These are phyloP conservation scores for Chalara sp. DNA, from an alignment of 2,329 filamentous ascomycete species.

Conservation along the genomic window DNA sequence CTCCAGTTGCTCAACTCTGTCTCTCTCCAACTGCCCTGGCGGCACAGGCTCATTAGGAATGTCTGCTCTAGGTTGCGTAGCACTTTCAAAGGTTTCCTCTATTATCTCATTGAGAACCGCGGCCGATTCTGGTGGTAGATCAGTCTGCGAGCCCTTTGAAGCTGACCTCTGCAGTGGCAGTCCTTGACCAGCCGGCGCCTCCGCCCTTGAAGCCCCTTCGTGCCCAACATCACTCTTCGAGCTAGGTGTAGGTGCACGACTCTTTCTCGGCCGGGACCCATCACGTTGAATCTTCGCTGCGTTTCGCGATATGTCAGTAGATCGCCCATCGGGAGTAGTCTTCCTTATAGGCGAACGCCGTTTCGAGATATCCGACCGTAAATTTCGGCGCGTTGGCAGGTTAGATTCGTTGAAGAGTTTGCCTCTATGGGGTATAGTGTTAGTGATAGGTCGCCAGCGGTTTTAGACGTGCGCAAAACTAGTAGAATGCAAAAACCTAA, in stretches of 20 bases:
- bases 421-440: slow-evolving; percentile 31
- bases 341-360: slow-evolving; percentile 27
- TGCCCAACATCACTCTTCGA: slow-evolving; percentile 14
- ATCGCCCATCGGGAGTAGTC: slow-evolving; percentile 15
- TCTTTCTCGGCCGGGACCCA: slow-evolving; percentile 20
- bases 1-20: slow-evolving; percentile 15
- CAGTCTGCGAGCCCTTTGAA: slow-evolving; percentile 26
- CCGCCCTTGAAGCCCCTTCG: slow-evolving; percentile 6
- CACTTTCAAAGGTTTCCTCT: slow-evolving; percentile 17
- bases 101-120: slow-evolving; percentile 17
- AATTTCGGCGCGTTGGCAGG: slow-evolving; percentile 42
- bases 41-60: slow-evolving; percentile 8
- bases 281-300: slow-evolving; percentile 17
- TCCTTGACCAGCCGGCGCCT: slow-evolving; percentile 6
- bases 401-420: slow-evolving; percentile 44
- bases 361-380: slow-evolving; percentile 37
- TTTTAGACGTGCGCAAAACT: too few species aligned
- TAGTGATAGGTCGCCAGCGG: not conserved
- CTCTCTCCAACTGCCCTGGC: slow-evolving; percentile 18
- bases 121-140: slow-evolving; percentile 17
- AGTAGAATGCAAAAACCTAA: slow-evolving; percentile 17
- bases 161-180: slow-evolving; percentile 16
- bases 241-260: slow-evolving; percentile 17
- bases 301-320: slow-evolving; percentile 14
- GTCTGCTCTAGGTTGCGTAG: slow-evolving; percentile 8